Evolutionary conservation across 441 rosid genomes (phyloP).

Genomic region (Metrosideros polymorpha): DNA sequence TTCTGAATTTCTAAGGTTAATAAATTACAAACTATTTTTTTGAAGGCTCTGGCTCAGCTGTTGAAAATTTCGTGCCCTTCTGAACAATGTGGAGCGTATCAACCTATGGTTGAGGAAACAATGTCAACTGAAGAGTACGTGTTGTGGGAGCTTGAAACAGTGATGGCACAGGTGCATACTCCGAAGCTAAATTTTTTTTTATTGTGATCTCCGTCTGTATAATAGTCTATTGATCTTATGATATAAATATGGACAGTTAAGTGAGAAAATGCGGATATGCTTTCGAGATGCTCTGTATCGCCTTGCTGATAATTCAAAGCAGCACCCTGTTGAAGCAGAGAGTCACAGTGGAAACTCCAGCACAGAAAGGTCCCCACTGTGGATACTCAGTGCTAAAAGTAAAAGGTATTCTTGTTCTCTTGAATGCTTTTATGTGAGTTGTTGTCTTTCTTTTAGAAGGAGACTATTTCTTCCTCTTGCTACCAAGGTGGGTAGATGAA

Average conservation of each 20-base stretch:
- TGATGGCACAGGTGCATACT: slow-evolving; percentile 47
- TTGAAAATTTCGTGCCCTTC: slow-evolving; percentile 8
- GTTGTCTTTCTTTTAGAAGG: background rate
- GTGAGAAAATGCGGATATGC: slow-evolving; percentile 51
- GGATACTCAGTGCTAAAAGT: slow-evolving; percentile 12
- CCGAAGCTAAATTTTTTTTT: background rate
- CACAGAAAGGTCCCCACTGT: background rate
- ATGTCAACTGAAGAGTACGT: slow-evolving; percentile 48
- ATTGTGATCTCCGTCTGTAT: background rate
- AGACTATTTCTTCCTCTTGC: background rate
- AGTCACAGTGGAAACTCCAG: background rate
- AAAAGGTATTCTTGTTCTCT: slow-evolving; percentile 14
- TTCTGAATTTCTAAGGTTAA: background rate
- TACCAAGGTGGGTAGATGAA: background rate
- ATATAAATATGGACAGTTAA: slow-evolving; percentile 34
- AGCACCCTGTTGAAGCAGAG: background rate
- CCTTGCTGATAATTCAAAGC: slow-evolving; percentile 55
- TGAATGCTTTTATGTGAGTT: background rate
- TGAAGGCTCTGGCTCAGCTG: slow-evolving; percentile 10
- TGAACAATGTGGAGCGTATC: slow-evolving; percentile 9
- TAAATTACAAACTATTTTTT: slow-evolving; percentile 5
- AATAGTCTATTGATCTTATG: background rate
- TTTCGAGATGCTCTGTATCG: slow-evolving; percentile 88
- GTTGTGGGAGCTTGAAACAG: slow-evolving; percentile 57
- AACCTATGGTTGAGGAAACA: slow-evolving; percentile 13